Evolutionary conservation across 2,329 filamentous ascomycete genomes (phyloP), one percentile per base, ranked within the genome.

Genomic region (Didymellaceae sp.): DNA sequence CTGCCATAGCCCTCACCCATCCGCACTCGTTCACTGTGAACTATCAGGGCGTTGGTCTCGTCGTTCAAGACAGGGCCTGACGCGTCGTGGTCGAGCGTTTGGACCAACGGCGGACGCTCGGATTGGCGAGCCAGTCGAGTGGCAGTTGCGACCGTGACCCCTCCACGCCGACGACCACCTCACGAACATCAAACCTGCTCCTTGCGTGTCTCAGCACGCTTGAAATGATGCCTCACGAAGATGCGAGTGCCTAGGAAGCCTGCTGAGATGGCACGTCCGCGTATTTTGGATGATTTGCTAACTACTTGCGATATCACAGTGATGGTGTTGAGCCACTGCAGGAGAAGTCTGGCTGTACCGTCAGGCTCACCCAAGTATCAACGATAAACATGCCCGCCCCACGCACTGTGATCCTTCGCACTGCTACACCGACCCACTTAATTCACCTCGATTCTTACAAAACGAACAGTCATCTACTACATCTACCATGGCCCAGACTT

Each of bases 61-160:
- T 35, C 42, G 34, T 57, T 50, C 44, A 33, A 48, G n/a, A 57
- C 47, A 58, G 50, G 58, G 7, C 51, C 57, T 55, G 59, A 56
- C 53, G 50, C 60, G 57, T 44, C 16, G 40, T 55, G 55, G 32
- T 52, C 63, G 50, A 52, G 52, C 54, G 47, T 54, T 55, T 52
- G 63, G 59, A 57, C 63, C 57, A 57, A 38, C 40, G 34, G 35
- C 45, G 45, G 45, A 42, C 39, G 25, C 40, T 21, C 37, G 39
- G 26, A 41, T 30, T 45, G 34, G 43, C 50, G 44, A 49, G 25
- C 51, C 51, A 54, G 42, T 52, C 31, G 43, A 45, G 45, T 35
- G n/a, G 51, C 41, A 18, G 40, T 32, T 38, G 43, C 45, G 45
- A 49, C 45, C 45, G 44, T 34, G 41, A 54, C 51, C 51, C 51